Conservation (phyloP, 345 rosid genomes). For the Acer campestre region DNA sequence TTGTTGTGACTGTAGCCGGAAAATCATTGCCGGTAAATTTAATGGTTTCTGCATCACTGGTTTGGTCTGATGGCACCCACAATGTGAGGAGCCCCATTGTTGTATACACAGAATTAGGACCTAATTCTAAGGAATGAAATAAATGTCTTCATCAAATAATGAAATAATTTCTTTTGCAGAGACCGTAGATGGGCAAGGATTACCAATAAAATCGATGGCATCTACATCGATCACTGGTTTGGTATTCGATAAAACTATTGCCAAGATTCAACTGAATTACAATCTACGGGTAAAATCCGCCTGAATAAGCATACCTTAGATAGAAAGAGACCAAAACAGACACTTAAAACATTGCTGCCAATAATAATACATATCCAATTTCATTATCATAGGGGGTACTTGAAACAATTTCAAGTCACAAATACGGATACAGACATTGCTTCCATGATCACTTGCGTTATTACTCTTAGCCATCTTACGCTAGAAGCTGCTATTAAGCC, state of each 20-base stretch:
- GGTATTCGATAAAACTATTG: conserved; percentile 5
- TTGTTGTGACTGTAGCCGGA: conserved; percentile 11
- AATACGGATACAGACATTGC: neutral
- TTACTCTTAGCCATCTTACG: neutral
- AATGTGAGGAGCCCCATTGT: no score
- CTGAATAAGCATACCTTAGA: neutral
- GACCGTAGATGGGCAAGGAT: neutral
- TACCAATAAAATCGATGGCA: neutral
- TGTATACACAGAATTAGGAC: no score
- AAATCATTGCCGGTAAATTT: no score
- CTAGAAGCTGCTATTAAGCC: neutral
- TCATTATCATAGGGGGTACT: neutral
- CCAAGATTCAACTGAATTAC: neutral
- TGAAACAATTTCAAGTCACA: neutral
- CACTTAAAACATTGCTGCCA: neutral
- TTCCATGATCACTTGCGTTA: neutral
- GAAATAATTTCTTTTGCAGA: no score
- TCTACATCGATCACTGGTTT: conserved; percentile 13
- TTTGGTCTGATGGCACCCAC: no score
- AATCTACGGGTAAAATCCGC: no score
- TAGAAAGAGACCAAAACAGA: neutral
- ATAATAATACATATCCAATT: neutral
- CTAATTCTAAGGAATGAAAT: no score
- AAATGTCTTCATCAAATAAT: no score
- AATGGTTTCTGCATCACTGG: no score